A percentile compares a stretch with the other conserved stretches of the same genome.
These are phyloP conservation scores for Rhododendron ferrugineum DNA, from an alignment of 148 eudicot species.

Conservation along the genomic window DNA sequence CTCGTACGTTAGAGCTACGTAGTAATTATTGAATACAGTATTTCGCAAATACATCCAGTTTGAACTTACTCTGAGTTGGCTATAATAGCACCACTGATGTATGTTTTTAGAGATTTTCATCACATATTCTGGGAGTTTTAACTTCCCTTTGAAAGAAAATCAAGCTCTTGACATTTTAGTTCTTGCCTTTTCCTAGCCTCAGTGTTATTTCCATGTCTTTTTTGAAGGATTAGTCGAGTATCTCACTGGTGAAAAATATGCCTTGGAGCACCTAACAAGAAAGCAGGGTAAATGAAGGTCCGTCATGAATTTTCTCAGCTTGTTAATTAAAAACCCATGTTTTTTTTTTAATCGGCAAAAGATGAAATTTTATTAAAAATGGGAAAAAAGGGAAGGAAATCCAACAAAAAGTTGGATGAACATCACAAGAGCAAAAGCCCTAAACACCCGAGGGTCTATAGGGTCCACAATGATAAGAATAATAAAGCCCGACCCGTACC, in stretches of 20 bases:
- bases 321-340: not conserved
- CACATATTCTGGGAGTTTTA: not conserved
- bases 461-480: too few species aligned
- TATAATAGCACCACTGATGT: not conserved
- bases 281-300: constrained; percentile 10
- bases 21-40: too few species aligned
- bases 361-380: too few species aligned
- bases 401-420: too few species aligned
- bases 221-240: constrained; percentile 61
- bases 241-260: constrained; percentile 52
- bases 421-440: too few species aligned
- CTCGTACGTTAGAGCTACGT: not conserved
- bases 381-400: too few species aligned
- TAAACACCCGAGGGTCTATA: too few species aligned
- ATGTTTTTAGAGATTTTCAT: not conserved
- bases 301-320: not conserved
- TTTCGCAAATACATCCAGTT: not conserved
- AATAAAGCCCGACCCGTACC: too few species aligned
- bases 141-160: not conserved
- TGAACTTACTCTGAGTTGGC: not conserved
- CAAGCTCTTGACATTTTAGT: not conserved
- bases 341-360: too few species aligned
- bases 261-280: constrained; percentile 42
- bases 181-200: not conserved
- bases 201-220: not conserved